Base-by-base conservation (phyloP, 495 filamentous ascomycete genomes). In the Opeltia flavorubescens region DNA sequence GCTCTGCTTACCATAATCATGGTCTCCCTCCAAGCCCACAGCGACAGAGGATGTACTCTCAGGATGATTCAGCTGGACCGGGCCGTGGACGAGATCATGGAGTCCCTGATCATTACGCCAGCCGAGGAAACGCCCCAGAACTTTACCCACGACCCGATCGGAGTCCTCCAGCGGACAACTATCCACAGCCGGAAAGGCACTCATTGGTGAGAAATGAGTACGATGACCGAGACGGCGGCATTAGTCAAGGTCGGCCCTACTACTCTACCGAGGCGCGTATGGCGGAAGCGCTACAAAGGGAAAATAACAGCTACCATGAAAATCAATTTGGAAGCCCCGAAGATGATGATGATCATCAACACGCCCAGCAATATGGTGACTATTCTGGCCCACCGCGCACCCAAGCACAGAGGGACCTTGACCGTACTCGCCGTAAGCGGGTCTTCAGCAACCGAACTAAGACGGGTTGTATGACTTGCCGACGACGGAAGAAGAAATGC, bases 371-470 rank as follows among this genome's bases (percentile, higher is more conserved):
- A 1, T 59, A 68, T 13, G 49, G 63, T 11, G 51, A 58, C 25
- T 69, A 69, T 55, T n/a, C n/a, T n/a, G 43, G 61, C 15, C 61
- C 63, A 20, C 68, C 67, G 17, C 61, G 68, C 11, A 48, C 49
- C 29, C 57, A 62, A 15, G 47, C 55, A n/a, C 50, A 60, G 3
- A 55, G 76, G 17, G 78, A 87, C 62, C 74, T 81, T 9, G 82
- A 84, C 50, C 79, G 80, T 7, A 87, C 86, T 58, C 77, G 78
- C 59, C 70, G 86, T 53, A 94, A 94, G 59, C 77, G 86, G 21
- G 71, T 93, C 56, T 98, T 96, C 59, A 94, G 86, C 62, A 95
- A 95, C 61, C 77, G 91, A 45, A 96, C 91, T 15, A 96, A 96
- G 67, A 95, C 91, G 27, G 91, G 91, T 15, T 98, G 91, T 60